These are phyloP conservation scores for Salix exigua DNA, from an alignment of 345 rosid genomes.

Conservation along the genomic window DNA sequence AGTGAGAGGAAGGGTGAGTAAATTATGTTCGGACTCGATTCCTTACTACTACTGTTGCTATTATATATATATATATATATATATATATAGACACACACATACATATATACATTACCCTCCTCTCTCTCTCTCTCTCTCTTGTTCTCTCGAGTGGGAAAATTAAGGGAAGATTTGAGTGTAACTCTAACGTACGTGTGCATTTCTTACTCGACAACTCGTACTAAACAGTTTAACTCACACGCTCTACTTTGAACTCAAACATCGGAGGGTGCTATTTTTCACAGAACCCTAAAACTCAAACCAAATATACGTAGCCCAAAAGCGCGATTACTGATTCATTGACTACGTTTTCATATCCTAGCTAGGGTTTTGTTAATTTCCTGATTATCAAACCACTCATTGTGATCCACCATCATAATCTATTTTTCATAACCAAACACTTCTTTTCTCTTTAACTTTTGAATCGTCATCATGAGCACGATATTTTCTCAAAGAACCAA, in stretches of 20 bases:
- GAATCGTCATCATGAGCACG: not conserved
- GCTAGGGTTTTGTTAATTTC: slow-evolving; percentile 9
- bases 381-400: slow-evolving; percentile 7
- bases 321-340: not conserved
- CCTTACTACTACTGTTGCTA: slow-evolving; percentile 9
- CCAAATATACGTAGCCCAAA: not conserved
- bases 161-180: slow-evolving; percentile 18
- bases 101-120: not conserved
- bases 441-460: slow-evolving; percentile 2
- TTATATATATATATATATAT: not conserved
- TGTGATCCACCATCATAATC: slow-evolving; percentile 11
- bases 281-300: not conserved
- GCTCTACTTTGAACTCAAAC: not conserved
- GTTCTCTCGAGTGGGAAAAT: slow-evolving; percentile 2
- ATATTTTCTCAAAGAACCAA: not conserved
- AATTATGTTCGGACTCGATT: slow-evolving; percentile 25
- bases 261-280: not conserved
- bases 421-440: not conserved
- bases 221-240: slow-evolving; percentile 34
- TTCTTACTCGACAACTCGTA: slow-evolving; percentile 36
- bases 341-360: not conserved
- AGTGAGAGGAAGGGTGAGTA: slow-evolving; percentile 14
- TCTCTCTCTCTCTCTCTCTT: slow-evolving; percentile 1
- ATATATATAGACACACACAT: too few relatives aligned
- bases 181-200: slow-evolving; percentile 33